Conservation (phyloP, 805 yeast genomes). For the Cyberlindnera galapagoensis region DNA sequence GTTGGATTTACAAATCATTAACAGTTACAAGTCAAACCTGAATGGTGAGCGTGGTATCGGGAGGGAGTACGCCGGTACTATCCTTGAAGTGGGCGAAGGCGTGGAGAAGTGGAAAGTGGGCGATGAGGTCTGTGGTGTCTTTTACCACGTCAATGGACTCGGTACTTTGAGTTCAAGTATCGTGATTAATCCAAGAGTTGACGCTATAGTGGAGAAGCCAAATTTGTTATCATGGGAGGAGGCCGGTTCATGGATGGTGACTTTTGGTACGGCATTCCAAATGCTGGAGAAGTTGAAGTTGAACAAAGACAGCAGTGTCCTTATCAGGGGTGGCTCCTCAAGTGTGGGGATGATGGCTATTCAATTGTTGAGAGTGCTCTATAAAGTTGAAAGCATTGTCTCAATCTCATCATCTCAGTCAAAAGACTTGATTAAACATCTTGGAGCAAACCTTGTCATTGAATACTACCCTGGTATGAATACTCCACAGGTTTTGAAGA, state of each 20-base stretch:
- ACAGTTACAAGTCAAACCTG: slow-evolving; percentile 45
- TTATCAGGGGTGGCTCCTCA: slow-evolving; percentile 74
- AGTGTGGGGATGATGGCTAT: slow-evolving; percentile 60
- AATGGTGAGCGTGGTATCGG: slow-evolving; percentile 61
- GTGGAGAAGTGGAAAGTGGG: slow-evolving; percentile 40
- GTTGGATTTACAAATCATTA: slow-evolving; percentile 53
- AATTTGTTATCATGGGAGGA: slow-evolving; percentile 37
- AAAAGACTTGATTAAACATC: slow-evolving; percentile 30
- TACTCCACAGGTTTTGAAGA: slow-evolving; percentile 15
- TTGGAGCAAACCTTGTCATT: slow-evolving; percentile 48
- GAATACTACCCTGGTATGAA: slow-evolving; percentile 37
- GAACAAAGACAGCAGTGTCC: slow-evolving; percentile 40
- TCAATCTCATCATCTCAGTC: slow-evolving; percentile 54
- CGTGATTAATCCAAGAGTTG: slow-evolving; percentile 45
- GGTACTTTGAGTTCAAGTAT: slow-evolving; percentile 58
- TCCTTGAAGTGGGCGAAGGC: slow-evolving; percentile 46
- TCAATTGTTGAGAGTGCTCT: slow-evolving; percentile 50
- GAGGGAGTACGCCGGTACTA: slow-evolving; percentile 59
- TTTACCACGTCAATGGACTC: slow-evolving; percentile 42
- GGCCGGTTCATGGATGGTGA: slow-evolving; percentile 61
- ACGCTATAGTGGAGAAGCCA: slow-evolving; percentile 43
- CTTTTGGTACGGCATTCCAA: slow-evolving; percentile 56
- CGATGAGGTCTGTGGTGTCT: slow-evolving; percentile 59
- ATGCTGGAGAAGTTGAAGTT: slow-evolving; percentile 31
- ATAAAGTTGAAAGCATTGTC: slow-evolving; percentile 44